Conservation (phyloP, 768 basidiomycete genomes). For the Leccinum variicolor region DNA sequence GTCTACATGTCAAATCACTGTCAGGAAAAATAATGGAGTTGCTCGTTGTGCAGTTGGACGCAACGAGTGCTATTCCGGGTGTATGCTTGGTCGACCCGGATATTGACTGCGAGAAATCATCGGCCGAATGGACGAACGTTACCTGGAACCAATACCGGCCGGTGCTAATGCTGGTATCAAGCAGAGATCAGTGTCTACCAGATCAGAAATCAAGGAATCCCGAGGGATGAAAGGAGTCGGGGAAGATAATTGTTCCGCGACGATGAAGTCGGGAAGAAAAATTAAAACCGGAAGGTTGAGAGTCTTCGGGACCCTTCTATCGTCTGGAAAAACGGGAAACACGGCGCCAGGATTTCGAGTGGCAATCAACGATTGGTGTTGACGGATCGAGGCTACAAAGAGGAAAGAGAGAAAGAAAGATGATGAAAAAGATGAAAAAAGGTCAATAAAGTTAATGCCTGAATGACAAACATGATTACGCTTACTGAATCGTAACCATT, state of each 20-base stretch:
- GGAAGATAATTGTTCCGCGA: background rate
- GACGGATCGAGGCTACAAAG: constrained; percentile 4
- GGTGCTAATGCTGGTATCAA: background rate
- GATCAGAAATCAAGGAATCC: background rate
- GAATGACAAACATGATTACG: constrained; percentile 14
- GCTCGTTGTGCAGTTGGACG: background rate
- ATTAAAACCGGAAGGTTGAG: constrained; percentile 1
- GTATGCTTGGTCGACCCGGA: background rate
- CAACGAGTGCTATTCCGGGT: background rate
- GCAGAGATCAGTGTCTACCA: background rate
- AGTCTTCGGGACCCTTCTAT: background rate
- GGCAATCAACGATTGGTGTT: background rate
- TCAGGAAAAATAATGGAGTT: background rate
- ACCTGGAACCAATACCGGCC: constrained; percentile 5
- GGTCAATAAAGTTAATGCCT: constrained; percentile 13
- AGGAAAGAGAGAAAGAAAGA: background rate
- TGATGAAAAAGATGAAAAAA: background rate
- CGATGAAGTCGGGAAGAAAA: background rate
- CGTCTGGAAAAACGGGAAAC: background rate
- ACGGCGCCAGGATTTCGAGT: background rate
- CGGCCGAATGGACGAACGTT: background rate
- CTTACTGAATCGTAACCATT: constrained; percentile 17
- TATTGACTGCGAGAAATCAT: background rate
- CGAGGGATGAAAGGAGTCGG: constrained; percentile 1
- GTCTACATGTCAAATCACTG: constrained; percentile 1